These are phyloP conservation scores for Alternaria atra DNA, from an alignment of 2,329 filamentous ascomycete species.

Conservation along the genomic window DNA sequence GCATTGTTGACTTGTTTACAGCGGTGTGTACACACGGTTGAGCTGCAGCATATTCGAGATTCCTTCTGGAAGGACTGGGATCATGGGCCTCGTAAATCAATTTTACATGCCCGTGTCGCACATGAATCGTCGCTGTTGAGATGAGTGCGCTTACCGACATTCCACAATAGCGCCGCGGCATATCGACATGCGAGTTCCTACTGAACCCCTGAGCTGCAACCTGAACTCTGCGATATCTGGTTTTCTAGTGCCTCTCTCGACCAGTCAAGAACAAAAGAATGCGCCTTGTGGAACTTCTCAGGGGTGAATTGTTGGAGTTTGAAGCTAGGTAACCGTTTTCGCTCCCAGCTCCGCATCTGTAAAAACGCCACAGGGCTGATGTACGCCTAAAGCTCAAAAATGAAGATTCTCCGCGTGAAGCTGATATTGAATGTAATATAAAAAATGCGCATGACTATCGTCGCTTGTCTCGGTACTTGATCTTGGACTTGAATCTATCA, in stretches of 20 bases:
- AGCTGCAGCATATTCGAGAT: background rate
- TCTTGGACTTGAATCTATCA: background rate
- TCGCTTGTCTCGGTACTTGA: background rate
- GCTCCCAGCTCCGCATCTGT: constrained; percentile 14
- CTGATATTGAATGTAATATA: constrained; percentile 3
- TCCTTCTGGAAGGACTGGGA: background rate
- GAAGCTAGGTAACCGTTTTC: constrained; percentile 9
- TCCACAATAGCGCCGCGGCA: constrained; percentile 8
- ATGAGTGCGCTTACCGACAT: constrained; percentile 2
- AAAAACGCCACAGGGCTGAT: constrained; percentile 8
- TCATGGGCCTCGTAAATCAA: constrained; percentile 4
- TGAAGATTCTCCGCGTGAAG: constrained; percentile 11
- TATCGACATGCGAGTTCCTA: background rate
- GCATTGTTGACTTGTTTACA: constrained; percentile 12
- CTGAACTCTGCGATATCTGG: background rate
- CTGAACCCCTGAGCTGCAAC: constrained; percentile 9
- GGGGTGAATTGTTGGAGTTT: constrained; percentile 6
- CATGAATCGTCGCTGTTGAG: constrained; percentile 8
- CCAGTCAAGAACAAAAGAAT: constrained; percentile 7
- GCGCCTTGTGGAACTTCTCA: constrained; percentile 2
- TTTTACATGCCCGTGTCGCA: constrained; percentile 5
- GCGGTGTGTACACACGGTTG: background rate
- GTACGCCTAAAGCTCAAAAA: constrained; percentile 7
- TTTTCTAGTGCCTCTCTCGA: background rate
- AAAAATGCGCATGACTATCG: background rate